Conservation (phyloP, 225 moss, liverwort and hornwort species). For the Takakia lepidozioides region DNA sequence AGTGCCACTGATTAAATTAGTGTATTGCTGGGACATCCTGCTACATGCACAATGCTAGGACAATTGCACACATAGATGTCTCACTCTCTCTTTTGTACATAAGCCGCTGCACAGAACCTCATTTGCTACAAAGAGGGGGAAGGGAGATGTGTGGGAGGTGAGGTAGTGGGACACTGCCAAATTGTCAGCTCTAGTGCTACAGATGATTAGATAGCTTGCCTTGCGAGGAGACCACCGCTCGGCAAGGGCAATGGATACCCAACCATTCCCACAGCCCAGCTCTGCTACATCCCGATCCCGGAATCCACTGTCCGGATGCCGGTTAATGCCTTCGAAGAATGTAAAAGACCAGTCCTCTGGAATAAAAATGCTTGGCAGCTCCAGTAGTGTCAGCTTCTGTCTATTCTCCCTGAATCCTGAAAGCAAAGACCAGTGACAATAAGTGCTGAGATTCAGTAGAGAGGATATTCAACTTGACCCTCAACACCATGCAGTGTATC, state of each 20-base stretch:
- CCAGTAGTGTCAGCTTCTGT: constrained; percentile 76
- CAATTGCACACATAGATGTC: too few species aligned
- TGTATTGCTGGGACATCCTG: too few species aligned
- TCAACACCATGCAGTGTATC: too few species aligned
- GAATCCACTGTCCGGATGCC: constrained; percentile 94
- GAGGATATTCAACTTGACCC: background rate
- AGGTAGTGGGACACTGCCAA: too few species aligned
- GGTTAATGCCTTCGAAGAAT: constrained; percentile 94
- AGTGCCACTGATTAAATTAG: too few species aligned
- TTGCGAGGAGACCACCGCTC: constrained; percentile 89
- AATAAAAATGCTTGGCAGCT: constrained; percentile 92
- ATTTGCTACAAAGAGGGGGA: too few species aligned
- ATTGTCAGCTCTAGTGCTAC: background rate
- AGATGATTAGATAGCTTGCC: constrained; percentile 21
- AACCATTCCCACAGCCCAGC: constrained; percentile 95
- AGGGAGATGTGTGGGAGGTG: too few species aligned
- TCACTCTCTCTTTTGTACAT: too few species aligned
- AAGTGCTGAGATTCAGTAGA: background rate
- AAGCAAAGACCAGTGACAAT: too few species aligned
- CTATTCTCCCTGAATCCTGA: constrained; percentile 62
- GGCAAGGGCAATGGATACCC: constrained; percentile 98
- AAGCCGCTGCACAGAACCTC: too few species aligned
- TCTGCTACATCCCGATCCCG: constrained; percentile 89
- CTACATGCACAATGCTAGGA: too few species aligned
- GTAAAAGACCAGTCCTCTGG: constrained; percentile 99